Conservation (phyloP, 2,329 filamentous ascomycete genomes). For the Apiospora koreana region DNA sequence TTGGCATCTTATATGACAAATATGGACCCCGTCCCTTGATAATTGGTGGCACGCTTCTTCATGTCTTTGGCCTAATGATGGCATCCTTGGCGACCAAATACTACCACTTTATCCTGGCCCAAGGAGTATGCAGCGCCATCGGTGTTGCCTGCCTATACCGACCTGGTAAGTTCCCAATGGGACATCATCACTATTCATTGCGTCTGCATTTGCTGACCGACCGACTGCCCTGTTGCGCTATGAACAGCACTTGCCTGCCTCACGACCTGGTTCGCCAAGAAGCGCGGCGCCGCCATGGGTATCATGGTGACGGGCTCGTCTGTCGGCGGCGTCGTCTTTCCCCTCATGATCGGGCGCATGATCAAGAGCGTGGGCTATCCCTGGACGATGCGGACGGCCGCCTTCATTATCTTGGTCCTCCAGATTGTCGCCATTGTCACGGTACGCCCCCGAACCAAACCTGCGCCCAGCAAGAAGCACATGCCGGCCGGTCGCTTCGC, state of each 20-base stretch:
- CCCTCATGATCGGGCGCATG: constrained; percentile 57
- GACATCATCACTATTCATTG: not conserved
- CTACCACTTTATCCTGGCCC: constrained; percentile 43
- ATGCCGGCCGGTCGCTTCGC: constrained; percentile 49
- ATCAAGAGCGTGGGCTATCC: constrained; percentile 46
- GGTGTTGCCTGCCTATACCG: constrained; percentile 30
- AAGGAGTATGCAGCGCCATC: constrained; percentile 34
- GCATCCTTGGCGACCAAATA: constrained; percentile 47
- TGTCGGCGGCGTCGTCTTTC: constrained; percentile 53
- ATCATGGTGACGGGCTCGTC: constrained; percentile 50
- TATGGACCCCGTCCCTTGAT: constrained; percentile 54
- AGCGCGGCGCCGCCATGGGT: constrained; percentile 49
- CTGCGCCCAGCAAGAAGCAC: constrained; percentile 35
- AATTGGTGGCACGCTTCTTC: constrained; percentile 50
- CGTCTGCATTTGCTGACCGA: not conserved
- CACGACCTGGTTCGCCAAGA: constrained; percentile 46
- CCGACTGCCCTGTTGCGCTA: not conserved
- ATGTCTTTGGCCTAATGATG: constrained; percentile 64
- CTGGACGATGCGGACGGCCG: constrained; percentile 40
- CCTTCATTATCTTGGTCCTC: constrained; percentile 38
- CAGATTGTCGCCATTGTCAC: constrained; percentile 31
- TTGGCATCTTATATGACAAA: constrained; percentile 38
- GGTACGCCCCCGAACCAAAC: constrained; percentile 37
- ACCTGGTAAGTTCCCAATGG: not conserved
- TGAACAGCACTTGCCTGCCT: no score